Evolutionary conservation across 768 basidiomycete genomes (phyloP).

Genomic region (Pleurotus giganteus): DNA sequence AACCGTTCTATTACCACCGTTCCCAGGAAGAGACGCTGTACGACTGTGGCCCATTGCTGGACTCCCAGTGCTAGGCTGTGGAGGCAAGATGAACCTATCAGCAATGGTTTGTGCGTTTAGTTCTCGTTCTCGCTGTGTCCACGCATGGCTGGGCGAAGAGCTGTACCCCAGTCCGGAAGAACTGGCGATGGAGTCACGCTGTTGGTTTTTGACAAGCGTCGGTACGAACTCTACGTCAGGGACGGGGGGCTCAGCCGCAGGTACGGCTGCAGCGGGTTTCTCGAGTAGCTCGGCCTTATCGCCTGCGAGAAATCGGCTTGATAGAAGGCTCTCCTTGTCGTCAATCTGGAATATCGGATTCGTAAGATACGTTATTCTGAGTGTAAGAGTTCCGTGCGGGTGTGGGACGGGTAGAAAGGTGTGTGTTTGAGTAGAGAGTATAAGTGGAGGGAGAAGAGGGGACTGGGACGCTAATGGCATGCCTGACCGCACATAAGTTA

Average conservation of each 20-base stretch:
- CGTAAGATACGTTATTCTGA: slow-evolving; percentile 64
- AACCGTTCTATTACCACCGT: neutral
- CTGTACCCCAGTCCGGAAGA: slow-evolving; percentile 18
- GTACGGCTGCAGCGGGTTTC: slow-evolving; percentile 1
- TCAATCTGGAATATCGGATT: slow-evolving; percentile 71
- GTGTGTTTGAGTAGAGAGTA: slow-evolving; percentile 50
- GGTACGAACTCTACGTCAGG: slow-evolving; percentile 55
- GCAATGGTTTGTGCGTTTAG: slow-evolving; percentile 22
- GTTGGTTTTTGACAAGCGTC: slow-evolving; percentile 64
- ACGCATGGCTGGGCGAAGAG: slow-evolving; percentile 17
- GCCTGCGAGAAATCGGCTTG: slow-evolving; percentile 67
- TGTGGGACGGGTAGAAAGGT: slow-evolving; percentile 67
- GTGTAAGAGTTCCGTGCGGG: slow-evolving; percentile 59
- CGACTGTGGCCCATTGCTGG: slow-evolving; percentile 7
- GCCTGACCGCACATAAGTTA: neutral
- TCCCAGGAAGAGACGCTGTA: slow-evolving; percentile 9
- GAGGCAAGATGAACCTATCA: slow-evolving; percentile 35
- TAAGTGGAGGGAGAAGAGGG: slow-evolving; percentile 35
- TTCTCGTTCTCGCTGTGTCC: slow-evolving; percentile 6
- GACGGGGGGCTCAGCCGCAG: slow-evolving; percentile 7
- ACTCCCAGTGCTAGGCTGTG: slow-evolving; percentile 12
- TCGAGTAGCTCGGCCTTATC: slow-evolving; percentile 43
- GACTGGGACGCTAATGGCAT: slow-evolving; percentile 23
- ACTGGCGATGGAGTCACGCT: slow-evolving; percentile 51
- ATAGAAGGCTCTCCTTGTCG: slow-evolving; percentile 73